A percentile compares a stretch with the other conserved stretches of the same genome.
These are phyloP conservation scores for Gossypium mustelinum DNA, from an alignment of 345 rosid species.

Conservation along the genomic window DNA sequence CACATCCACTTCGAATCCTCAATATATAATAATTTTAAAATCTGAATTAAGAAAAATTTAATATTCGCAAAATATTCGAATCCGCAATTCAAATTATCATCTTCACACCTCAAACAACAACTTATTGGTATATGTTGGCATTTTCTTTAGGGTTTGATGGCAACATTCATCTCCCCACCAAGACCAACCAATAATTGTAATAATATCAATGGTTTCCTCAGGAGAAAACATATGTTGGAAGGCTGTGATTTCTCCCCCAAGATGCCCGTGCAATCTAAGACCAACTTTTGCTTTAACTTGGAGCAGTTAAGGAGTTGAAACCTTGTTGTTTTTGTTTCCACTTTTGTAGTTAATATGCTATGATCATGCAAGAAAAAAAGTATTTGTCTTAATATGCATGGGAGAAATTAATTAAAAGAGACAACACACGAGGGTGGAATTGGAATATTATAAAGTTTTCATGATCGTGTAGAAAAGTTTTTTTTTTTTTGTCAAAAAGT, in stretches of 20 bases:
- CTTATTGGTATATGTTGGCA: background rate
- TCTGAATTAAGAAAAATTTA: too few relatives aligned
- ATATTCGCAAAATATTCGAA: too few relatives aligned
- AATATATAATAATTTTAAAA: too few relatives aligned
- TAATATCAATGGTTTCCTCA: background rate
- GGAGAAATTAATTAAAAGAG: background rate
- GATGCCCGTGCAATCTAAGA: background rate
- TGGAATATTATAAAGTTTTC: background rate
- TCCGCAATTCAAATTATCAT: too few relatives aligned
- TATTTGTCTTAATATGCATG: background rate
- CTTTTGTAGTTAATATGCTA: background rate
- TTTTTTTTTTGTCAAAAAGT: background rate
- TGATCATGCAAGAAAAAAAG: background rate
- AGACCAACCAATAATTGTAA: too few relatives aligned
- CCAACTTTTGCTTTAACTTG: background rate
- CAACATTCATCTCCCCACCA: background rate
- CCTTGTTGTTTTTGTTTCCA: background rate
- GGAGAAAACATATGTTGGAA: background rate
- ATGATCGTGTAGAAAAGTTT: background rate
- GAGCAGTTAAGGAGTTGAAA: slow-evolving; percentile 1
- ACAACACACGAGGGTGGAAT: background rate
- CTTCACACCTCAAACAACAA: too few relatives aligned
- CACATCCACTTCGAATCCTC: too few relatives aligned
- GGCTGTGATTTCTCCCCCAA: background rate
- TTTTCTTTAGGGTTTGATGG: background rate